phyloP scores from a whole-genome alignment of 73 alveolate genomes.

The Uronychia setigera region DNA sequence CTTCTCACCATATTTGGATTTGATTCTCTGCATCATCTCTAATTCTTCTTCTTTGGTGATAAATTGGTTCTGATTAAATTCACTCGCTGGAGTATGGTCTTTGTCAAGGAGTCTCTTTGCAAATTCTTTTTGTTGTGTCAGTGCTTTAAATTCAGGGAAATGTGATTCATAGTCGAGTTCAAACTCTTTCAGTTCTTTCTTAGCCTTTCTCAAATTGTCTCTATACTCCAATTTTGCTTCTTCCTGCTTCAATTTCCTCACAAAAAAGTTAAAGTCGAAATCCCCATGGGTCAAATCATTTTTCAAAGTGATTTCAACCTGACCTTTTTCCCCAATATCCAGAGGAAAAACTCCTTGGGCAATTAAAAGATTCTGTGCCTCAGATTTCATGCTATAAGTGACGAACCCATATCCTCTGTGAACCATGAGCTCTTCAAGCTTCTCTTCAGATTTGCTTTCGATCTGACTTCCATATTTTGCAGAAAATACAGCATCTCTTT shows the following conservation, averaged over 20 bases:
- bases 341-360: not conserved
- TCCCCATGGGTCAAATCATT: constrained; percentile 36
- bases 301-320: constrained; percentile 5
- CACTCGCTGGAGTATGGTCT: not conserved
- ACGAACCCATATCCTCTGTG: constrained; percentile 53
- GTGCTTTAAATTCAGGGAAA: constrained; percentile 10
- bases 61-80: not conserved
- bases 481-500: too few species aligned
- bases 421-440: not conserved
- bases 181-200: constrained; percentile 16
- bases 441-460: not conserved
- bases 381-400: constrained; percentile 40
- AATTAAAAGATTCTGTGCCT: constrained; percentile 11
- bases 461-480: not conserved
- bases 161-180: constrained; percentile 26
- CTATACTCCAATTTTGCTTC: constrained; percentile 5
- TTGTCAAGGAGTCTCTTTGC: constrained; percentile 12
- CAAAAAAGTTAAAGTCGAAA: constrained; percentile 18
- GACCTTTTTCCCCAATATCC: not conserved
- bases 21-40: constrained; percentile 15
- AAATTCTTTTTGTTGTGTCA: not conserved
- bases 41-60: constrained; percentile 19
- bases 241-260: constrained; percentile 21
- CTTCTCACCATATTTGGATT: constrained; percentile 3
- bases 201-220: constrained; percentile 32